Evolutionary conservation across 2,329 filamentous ascomycete genomes (phyloP).

Genomic region (Cladophialophora chaetospira): DNA sequence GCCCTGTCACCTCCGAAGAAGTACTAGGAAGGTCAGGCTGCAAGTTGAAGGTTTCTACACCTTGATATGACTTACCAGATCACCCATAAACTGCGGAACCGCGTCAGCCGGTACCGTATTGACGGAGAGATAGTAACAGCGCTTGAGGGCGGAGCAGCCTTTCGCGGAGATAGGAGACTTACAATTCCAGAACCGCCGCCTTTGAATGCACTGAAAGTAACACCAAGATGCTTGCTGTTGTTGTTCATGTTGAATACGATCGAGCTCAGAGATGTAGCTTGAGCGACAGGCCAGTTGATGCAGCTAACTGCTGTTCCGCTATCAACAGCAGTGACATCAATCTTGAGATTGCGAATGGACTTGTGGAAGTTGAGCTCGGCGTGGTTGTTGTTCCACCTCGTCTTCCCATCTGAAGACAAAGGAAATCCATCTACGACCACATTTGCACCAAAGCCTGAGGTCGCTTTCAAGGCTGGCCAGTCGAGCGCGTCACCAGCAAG

Average conservation of each 20-base stretch:
- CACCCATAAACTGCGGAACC: slow-evolving; percentile 2
- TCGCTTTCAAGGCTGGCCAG: background rate
- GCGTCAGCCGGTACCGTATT: too few relatives aligned
- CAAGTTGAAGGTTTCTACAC: background rate
- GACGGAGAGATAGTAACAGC: too few relatives aligned
- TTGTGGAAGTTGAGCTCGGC: background rate
- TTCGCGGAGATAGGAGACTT: too few relatives aligned
- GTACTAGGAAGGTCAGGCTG: background rate
- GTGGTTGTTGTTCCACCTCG: background rate
- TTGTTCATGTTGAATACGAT: background rate
- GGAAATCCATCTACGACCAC: background rate
- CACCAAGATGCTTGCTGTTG: background rate
- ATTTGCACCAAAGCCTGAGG: background rate
- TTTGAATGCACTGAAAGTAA: background rate
- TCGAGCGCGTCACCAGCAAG: background rate
- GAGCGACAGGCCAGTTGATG: background rate
- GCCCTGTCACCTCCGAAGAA: background rate
- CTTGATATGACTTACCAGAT: background rate
- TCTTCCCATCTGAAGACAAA: background rate
- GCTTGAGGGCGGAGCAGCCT: too few relatives aligned
- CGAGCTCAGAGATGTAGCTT: background rate
- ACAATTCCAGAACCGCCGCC: background rate
- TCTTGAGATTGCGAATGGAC: slow-evolving; percentile 2
- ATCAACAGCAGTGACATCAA: background rate
- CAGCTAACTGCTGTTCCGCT: background rate